These are phyloP conservation scores for Aspergillus fumigatus DNA, from an alignment of 2,329 filamentous ascomycete species.

Conservation along the genomic window DNA sequence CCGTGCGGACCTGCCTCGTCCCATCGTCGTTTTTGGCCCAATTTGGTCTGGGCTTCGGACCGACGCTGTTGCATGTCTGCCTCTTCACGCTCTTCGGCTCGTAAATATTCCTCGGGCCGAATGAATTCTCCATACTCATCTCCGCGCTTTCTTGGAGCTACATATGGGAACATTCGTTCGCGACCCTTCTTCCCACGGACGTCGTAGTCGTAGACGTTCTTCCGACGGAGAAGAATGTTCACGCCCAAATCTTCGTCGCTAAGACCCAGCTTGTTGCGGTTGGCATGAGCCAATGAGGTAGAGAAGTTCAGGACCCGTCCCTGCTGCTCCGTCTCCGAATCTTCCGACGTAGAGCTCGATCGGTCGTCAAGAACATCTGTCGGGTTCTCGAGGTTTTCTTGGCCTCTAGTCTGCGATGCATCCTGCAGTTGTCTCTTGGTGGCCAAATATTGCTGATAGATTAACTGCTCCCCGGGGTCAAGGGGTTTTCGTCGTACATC, in stretches of 20 bases:
- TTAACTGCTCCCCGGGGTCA: constrained; percentile 67
- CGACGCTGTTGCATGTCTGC: constrained; percentile 60
- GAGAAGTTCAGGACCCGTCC: constrained; percentile 88
- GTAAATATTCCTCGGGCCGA: constrained; percentile 85
- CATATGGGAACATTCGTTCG: constrained; percentile 86
- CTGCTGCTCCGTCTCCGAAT: constrained; percentile 84
- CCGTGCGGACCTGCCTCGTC: constrained; percentile 58
- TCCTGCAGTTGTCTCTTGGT: constrained; percentile 83
- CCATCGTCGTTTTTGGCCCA: constrained; percentile 95
- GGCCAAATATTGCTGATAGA: constrained; percentile 90
- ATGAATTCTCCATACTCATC: constrained; percentile 96
- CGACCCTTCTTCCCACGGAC: constrained; percentile 85
- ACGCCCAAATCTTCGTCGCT: constrained; percentile 89
- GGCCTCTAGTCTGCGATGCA: constrained; percentile 66
- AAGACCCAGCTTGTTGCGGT: constrained; percentile 77
- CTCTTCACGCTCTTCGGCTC: constrained; percentile 84
- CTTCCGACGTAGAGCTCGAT: constrained; percentile 82
- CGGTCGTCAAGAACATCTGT: constrained; percentile 70
- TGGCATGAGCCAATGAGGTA: constrained; percentile 75
- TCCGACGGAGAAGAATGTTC: constrained; percentile 82
- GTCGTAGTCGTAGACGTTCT: constrained; percentile 89
- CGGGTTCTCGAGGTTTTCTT: constrained; percentile 66
- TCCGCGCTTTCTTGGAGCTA: constrained; percentile 69
- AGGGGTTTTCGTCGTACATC: constrained; percentile 62
- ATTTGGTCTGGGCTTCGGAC: constrained; percentile 53